Evolutionary conservation across 352 stramenopile species (phyloP), one percentile per base, ranked within the genome.

Genomic region (Pseudoperonospora humuli): DNA sequence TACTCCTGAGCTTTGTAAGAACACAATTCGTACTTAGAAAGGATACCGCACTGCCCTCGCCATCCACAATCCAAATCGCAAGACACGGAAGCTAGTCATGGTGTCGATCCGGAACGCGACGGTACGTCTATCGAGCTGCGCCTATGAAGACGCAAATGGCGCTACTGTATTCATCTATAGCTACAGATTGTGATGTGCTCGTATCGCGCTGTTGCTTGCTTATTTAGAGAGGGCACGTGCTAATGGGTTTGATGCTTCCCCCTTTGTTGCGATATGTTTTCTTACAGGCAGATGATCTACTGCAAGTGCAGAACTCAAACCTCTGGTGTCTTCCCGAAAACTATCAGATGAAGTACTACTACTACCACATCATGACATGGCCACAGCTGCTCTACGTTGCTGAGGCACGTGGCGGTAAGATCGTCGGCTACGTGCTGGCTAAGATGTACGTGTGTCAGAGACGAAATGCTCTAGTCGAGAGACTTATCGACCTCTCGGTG

Each of bases 341-440:
- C 71, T 99, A 99, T 70, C 93, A 98, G 75, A 97, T 98, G 86
- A 98, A 99, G 67, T 99, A 99, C 71, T 99, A 99, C 71, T 97
- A 98, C 54, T 99, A 99, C 81, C 96, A 99, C 67, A 88, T 99
- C 53, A 87, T 99, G 47, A 94, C 93, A 44, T 99, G 97, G 96
- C 97, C 97, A 25, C 95, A 99, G 64, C 78, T 99, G 41, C 85
- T 99, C 9, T 97, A 98, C 67, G 96, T 99, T 19, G 96, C 96
- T 0, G 96, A 99, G 65, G 95, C 98, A 57, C 82, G 96, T 61
- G 85, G 95, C 52, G 93, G 95, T 37, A 97, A 97, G 55, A 98
- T 99, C 66, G 96, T 99, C 15, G 97, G 97, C 40, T 99, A 99
- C 67, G 96, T 99, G 13, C 70, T 99, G 26, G 96, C 96, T 24